These are phyloP conservation scores for Nothophaeocryptopus gaeumannii DNA, from an alignment of 2,329 filamentous ascomycete species.

Conservation along the genomic window DNA sequence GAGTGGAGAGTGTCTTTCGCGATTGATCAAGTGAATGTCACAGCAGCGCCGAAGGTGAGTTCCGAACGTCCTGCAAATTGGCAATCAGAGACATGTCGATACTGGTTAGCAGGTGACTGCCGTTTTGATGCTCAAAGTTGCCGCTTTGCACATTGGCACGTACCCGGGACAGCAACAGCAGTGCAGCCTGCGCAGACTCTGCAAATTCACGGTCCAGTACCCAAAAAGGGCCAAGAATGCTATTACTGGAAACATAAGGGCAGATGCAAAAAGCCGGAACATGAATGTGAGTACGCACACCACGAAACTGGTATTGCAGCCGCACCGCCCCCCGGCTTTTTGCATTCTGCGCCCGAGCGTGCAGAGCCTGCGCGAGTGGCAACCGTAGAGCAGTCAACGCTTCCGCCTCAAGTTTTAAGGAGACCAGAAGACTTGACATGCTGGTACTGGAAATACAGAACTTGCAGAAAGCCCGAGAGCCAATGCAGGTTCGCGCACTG, in stretches of 20 bases:
- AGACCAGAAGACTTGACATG: constrained; percentile 19
- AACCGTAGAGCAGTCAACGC: too few relatives aligned
- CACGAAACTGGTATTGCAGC: constrained; percentile 14
- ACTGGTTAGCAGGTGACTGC: constrained; percentile 12
- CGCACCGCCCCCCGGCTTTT: background rate
- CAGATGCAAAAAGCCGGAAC: constrained; percentile 10
- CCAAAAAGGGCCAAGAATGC: background rate
- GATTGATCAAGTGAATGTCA: background rate
- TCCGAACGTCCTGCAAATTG: background rate
- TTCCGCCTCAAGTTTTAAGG: constrained; percentile 3
- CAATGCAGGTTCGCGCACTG: constrained; percentile 21
- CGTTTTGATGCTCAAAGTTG: constrained; percentile 6
- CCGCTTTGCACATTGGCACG: constrained; percentile 4
- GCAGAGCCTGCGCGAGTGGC: too few relatives aligned
- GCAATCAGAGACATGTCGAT: constrained; percentile 6
- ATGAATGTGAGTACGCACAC: constrained; percentile 26
- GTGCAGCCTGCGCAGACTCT: too few relatives aligned
- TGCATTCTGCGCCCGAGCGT: too few relatives aligned
- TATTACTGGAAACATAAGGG: constrained; percentile 6
- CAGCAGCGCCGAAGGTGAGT: background rate
- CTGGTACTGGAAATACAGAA: constrained; percentile 17
- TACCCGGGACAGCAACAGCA: background rate
- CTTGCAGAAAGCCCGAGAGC: constrained; percentile 14
- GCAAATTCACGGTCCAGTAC: too few relatives aligned
- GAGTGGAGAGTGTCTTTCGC: too few relatives aligned